A percentile compares a stretch with the other conserved stretches of the same genome.
These are phyloP conservation scores for Fusarium sp. DNA, from an alignment of 2,329 filamentous ascomycete species.

Conservation along the genomic window DNA sequence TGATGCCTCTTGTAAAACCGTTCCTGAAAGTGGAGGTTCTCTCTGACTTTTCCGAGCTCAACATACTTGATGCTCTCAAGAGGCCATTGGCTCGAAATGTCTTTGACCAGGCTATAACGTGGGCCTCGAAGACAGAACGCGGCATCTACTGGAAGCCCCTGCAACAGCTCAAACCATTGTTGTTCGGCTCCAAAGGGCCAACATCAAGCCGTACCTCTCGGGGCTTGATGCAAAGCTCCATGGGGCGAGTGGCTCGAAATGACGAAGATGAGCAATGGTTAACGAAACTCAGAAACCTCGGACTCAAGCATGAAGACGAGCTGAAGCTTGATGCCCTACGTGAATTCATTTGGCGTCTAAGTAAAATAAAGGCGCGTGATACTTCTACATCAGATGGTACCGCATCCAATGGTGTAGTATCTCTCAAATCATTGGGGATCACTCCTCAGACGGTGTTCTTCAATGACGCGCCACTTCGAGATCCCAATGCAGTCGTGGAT, in stretches of 20 bases:
- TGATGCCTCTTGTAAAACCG: slow-evolving; percentile 80
- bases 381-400: slow-evolving; percentile 47
- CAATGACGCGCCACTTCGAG: slow-evolving; percentile 72
- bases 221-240: slow-evolving; percentile 63
- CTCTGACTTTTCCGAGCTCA: slow-evolving; percentile 72
- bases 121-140: slow-evolving; percentile 83
- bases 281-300: slow-evolving; percentile 82
- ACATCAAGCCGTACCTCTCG: slow-evolving; percentile 63
- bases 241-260: slow-evolving; percentile 75
- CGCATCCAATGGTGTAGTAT: slow-evolving; percentile 61
- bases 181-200: slow-evolving; percentile 68
- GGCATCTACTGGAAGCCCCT: slow-evolving; percentile 88
- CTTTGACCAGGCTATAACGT: slow-evolving; percentile 84
- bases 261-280: slow-evolving; percentile 97
- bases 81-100: slow-evolving; percentile 80
- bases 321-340: slow-evolving; percentile 84
- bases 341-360: slow-evolving; percentile 91
- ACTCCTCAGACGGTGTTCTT: slow-evolving; percentile 92
- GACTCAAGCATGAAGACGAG: slow-evolving; percentile 84
- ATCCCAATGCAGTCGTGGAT: slow-evolving; percentile 46
- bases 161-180: slow-evolving; percentile 68
- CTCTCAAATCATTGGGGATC: slow-evolving; percentile 77
- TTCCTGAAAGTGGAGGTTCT: slow-evolving; percentile 80
- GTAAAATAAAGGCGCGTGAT: slow-evolving; percentile 72
- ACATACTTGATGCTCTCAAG: slow-evolving; percentile 82